A percentile compares a stretch with the other conserved stretches of the same genome.
Conservation (phyloP, 2,329 filamentous ascomycete species). For the Epichloe uncinata region DNA sequence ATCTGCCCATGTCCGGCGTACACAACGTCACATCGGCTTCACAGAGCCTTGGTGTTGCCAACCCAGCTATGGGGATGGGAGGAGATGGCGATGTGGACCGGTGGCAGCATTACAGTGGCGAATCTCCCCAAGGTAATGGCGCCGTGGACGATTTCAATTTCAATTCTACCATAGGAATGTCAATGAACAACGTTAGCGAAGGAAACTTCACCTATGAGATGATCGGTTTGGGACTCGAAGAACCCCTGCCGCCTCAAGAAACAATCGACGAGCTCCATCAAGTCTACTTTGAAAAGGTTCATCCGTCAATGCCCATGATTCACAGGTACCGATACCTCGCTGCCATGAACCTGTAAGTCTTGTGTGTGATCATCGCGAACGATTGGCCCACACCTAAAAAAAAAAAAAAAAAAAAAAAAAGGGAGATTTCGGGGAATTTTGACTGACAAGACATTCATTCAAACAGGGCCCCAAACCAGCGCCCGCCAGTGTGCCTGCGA, state of each 20-base stretch:
- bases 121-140: conserved; percentile 36
- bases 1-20: conserved; percentile 12
- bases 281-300: conserved; percentile 83
- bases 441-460: background rate
- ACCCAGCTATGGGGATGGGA: conserved; percentile 32
- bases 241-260: conserved; percentile 44
- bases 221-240: conserved; percentile 45
- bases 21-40: conserved; percentile 17
- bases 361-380: background rate
- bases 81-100: conserved; percentile 36
- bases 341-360: conserved; percentile 62
- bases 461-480: conserved; percentile 57
- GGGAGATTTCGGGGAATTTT: background rate
- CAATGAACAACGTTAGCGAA: conserved; percentile 33
- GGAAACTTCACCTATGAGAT: conserved; percentile 67
- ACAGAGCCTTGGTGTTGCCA: conserved; percentile 22
- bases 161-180: conserved; percentile 33
- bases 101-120: conserved; percentile 42
- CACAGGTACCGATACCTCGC: conserved; percentile 79
- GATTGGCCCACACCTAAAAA: background rate
- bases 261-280: conserved; percentile 77
- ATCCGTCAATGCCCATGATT: conserved; percentile 76
- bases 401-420: too few species aligned
- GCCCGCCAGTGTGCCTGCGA: conserved; percentile 75
- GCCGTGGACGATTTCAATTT: conserved; percentile 46